Evolutionary conservation across 2,329 filamentous ascomycete species (phyloP), one percentile per base, ranked within the genome.

Genomic region (Pseudomassariella vexata): DNA sequence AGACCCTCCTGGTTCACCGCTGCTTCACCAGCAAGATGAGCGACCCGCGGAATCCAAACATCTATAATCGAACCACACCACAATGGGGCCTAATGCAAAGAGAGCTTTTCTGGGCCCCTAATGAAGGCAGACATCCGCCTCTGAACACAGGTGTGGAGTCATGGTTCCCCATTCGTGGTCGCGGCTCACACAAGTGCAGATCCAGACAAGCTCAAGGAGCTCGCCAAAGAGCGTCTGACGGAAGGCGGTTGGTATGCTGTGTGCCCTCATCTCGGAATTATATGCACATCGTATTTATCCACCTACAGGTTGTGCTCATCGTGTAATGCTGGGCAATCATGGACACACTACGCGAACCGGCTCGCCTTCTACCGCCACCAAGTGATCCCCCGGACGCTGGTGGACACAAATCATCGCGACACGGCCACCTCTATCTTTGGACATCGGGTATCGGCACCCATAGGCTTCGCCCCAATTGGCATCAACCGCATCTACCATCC

Each of bases 361-460:
- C 68, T 78, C 52, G 71, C 77, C 31, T 82, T 82, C 59, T 78
- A 73, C 55, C 65, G 74, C 2, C 75, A 79, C 56, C 67, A 72
- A 26, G 75, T 82, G 44, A 63, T 82, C 28, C 75, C 76, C 1
- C 66, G 68, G 26, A 73, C 71, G 60, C 67, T 82, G 1, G 65
- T 79, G 24, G 73, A 81, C 52, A 79, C 72, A 6, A 76, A 73
- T 46, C 54, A 53, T 19, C 68, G 75, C 22, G 74, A 80, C 44
- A 77, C 73, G 1, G 55, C 56, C 2, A 73, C 73, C 9, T 59
- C 56, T 4, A 73, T 82, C 38, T 82, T 79, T 50, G 71, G 76
- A 10, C 72, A 79, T 50, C 62, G 65, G 29, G 68, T 76, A 10
- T 60, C 66, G 3, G 75, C 74, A 79, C 48, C 48, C 11, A 44